Evolutionary conservation across 192 early-diverging fungal species (phyloP).

Genomic region (Gigaspora rosea): DNA sequence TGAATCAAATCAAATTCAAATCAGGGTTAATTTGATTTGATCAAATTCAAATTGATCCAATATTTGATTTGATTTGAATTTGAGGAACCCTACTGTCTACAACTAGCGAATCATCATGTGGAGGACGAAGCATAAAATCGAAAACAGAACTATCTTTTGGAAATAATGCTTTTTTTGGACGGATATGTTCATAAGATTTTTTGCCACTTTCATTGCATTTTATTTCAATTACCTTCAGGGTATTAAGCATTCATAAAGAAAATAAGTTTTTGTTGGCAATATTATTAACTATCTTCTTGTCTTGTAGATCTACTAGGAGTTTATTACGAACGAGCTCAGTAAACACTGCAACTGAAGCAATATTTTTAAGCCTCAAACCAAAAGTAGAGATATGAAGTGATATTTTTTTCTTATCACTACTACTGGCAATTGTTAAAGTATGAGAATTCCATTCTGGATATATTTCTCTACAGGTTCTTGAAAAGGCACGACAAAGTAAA

Average conservation of each 20-base stretch:
- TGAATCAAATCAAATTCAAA: too few species aligned
- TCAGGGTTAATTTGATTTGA: too few species aligned
- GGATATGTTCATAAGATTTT: neutral
- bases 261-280: too few species aligned
- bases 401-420: constrained; percentile 17
- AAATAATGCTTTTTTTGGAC: neutral
- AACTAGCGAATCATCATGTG: neutral
- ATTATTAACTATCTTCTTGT: constrained; percentile 1
- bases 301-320: neutral
- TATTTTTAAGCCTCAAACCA: neutral
- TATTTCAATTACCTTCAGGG: neutral
- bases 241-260: neutral
- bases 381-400: neutral
- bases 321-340: too few species aligned
- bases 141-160: neutral
- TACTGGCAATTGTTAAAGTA: constrained; percentile 3
- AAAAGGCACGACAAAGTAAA: neutral
- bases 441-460: neutral
- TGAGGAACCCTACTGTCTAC: too few species aligned
- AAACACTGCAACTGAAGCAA: too few species aligned
- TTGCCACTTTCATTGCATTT: neutral
- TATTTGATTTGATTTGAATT: too few species aligned
- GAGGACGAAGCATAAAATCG: constrained; percentile 5
- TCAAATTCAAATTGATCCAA: too few species aligned
- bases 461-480: neutral